phyloP scores from a whole-genome alignment of 371 early-diverging fungal genomes.

The Pancytospora epiphaga region DNA sequence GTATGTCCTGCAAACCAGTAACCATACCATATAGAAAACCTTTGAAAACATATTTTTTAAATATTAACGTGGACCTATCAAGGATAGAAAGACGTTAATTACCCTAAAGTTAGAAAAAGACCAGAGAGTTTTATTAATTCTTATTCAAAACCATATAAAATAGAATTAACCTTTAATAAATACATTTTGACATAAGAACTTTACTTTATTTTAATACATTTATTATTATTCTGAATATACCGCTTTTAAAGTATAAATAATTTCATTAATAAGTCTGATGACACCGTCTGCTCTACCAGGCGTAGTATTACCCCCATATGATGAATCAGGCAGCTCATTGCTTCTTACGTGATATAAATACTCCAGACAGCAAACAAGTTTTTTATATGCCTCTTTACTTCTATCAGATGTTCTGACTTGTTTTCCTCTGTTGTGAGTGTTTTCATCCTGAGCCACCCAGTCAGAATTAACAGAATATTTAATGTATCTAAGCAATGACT shows the following conservation, averaged over 20 bases:
- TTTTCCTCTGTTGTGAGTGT: background rate
- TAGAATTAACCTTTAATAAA: too few relatives aligned
- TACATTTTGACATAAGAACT: too few relatives aligned
- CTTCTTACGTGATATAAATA: background rate
- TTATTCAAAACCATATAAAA: too few relatives aligned
- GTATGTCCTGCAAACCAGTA: too few relatives aligned
- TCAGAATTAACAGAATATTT: background rate
- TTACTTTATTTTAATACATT: too few relatives aligned
- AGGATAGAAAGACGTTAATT: too few relatives aligned
- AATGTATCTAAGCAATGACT: background rate
- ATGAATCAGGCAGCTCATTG: background rate
- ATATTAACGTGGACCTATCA: too few relatives aligned
- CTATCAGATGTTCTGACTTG: background rate
- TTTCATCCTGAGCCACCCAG: background rate
- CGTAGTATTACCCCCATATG: background rate
- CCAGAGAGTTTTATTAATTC: too few relatives aligned
- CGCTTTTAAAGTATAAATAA: background rate
- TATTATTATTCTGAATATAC: too few relatives aligned
- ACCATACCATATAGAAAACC: too few relatives aligned
- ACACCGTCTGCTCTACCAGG: background rate
- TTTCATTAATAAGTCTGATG: background rate
- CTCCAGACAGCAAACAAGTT: background rate
- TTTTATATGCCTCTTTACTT: background rate
- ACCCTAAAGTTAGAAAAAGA: too few relatives aligned
- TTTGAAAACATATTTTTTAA: too few relatives aligned